A percentile compares a stretch with the other conserved stretches of the same genome.
These are phyloP conservation scores for Diaporthe caulivora DNA, from an alignment of 2,329 filamentous ascomycete genomes.

Conservation along the genomic window DNA sequence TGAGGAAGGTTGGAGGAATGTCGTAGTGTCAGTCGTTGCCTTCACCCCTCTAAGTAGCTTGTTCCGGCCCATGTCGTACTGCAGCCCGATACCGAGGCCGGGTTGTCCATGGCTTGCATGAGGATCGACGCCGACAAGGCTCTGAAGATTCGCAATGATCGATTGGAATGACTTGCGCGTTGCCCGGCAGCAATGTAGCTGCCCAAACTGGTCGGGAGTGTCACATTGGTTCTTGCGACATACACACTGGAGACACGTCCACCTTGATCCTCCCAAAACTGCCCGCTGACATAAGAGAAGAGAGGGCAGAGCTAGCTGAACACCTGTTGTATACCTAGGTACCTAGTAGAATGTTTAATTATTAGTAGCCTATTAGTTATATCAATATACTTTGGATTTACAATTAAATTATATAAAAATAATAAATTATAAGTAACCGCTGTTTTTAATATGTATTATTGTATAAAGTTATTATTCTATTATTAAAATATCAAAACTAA, in stretches of 20 bases:
- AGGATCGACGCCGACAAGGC: constrained; percentile 16
- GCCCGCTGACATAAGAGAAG: not conserved
- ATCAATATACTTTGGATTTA: no score
- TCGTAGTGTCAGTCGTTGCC: constrained; percentile 20
- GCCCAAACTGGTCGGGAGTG: not conserved
- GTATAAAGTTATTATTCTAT: no score
- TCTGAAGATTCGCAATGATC: constrained; percentile 13
- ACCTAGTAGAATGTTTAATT: no score
- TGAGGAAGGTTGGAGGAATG: constrained; percentile 22
- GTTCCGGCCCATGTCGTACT: constrained; percentile 26
- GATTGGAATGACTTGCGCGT: constrained; percentile 8
- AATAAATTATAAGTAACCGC: no score
- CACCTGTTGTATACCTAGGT: no score
- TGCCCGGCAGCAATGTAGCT: constrained; percentile 12
- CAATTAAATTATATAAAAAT: no score
- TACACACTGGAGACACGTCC: not conserved
- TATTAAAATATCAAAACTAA: no score
- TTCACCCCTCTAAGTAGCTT: constrained; percentile 29
- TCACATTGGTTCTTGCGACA: not conserved
- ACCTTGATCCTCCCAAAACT: not conserved
- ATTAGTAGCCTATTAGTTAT: no score
- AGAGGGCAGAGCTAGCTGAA: no score
- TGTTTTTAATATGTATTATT: no score
- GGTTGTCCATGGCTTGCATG: constrained; percentile 21
- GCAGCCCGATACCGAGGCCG: constrained; percentile 17